Evolutionary conservation across 257 asterid genomes (phyloP).

Genomic region (Fraxinus quadrangulata): DNA sequence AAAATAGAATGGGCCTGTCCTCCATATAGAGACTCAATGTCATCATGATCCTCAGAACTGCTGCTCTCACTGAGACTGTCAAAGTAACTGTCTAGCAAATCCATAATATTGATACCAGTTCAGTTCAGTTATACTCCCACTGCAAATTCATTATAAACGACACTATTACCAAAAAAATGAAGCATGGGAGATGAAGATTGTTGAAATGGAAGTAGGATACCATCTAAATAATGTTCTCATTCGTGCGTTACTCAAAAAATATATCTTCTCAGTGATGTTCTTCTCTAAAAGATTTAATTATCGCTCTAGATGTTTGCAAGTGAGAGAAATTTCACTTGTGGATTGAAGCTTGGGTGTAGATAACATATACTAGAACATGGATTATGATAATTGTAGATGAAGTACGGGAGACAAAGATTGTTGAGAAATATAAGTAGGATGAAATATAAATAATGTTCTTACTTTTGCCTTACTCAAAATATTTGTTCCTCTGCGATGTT

Average conservation of each 20-base stretch:
- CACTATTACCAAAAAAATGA: background rate
- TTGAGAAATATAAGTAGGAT: background rate
- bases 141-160: constrained; percentile 24
- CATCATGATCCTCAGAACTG: constrained; percentile 82
- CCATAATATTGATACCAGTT: constrained; percentile 54
- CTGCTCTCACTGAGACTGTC: constrained; percentile 84
- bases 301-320: background rate
- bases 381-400: background rate
- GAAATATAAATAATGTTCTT: background rate
- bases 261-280: background rate
- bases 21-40: constrained; percentile 62
- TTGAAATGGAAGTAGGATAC: background rate
- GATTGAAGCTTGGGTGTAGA: constrained; percentile 3
- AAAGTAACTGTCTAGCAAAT: constrained; percentile 56
- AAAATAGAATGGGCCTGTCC: constrained; percentile 78
- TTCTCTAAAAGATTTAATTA: background rate
- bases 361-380: background rate
- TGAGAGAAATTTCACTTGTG: background rate
- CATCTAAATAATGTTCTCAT: background rate
- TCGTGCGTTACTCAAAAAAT: background rate
- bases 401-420: background rate
- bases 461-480: background rate
- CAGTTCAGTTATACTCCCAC: constrained; percentile 1
- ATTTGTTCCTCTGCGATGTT: no score
- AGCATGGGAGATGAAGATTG: background rate